Conservation (phyloP, 2,329 filamentous ascomycete genomes). For the Calonectria ilicicola region DNA sequence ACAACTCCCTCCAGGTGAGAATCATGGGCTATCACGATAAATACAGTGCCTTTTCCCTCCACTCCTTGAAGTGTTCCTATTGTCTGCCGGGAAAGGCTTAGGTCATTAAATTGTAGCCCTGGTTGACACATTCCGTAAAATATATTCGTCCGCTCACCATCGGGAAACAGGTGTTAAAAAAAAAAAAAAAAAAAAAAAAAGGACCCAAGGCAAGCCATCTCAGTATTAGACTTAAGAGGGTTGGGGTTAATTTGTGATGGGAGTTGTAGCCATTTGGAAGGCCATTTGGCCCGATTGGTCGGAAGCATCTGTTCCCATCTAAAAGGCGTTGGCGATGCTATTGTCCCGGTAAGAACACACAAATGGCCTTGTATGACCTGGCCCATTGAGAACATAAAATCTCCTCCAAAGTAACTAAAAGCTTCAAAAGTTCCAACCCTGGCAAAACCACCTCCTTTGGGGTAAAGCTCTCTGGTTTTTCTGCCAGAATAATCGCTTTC, state of each 20-base stretch:
- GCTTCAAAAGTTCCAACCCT: slow-evolving; percentile 52
- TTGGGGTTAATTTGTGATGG: background rate
- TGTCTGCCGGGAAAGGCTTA: background rate
- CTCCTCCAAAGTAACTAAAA: slow-evolving; percentile 54
- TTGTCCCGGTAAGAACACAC: slow-evolving; percentile 34
- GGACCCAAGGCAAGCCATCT: background rate
- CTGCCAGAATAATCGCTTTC: slow-evolving; percentile 33
- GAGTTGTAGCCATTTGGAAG: slow-evolving; percentile 30
- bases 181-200: too few relatives aligned
- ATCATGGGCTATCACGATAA: background rate
- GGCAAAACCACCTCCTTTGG: slow-evolving; percentile 25
- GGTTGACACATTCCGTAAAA: background rate
- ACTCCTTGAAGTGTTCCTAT: background rate
- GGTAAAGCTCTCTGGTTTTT: slow-evolving; percentile 26
- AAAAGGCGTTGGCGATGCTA: slow-evolving; percentile 27
- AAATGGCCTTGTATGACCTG: slow-evolving; percentile 38
- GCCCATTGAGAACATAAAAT: slow-evolving; percentile 54
- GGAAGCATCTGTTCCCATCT: slow-evolving; percentile 35
- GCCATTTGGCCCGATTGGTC: slow-evolving; percentile 41
- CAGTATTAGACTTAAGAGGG: background rate
- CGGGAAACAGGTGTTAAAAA: background rate
- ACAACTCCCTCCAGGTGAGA: background rate
- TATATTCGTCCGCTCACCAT: background rate
- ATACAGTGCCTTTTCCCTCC: background rate
- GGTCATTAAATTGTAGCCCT: background rate